Evolutionary conservation across 805 yeast genomes (phyloP), one percentile per base, ranked within the genome.

Genomic region (Ascoidea tarda): DNA sequence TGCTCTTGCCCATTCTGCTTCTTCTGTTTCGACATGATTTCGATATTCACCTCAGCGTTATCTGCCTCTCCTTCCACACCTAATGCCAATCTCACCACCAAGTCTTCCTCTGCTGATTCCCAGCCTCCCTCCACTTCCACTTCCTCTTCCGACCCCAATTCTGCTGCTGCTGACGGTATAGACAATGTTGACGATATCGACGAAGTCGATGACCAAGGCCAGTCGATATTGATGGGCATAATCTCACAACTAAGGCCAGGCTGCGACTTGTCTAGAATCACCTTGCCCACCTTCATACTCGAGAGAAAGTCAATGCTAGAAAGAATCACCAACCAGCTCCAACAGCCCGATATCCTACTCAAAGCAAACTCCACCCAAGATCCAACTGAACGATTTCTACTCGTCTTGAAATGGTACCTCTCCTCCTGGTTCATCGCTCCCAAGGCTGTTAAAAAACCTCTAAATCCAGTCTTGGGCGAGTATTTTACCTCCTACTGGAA

Each of bases 381-480:
- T 57, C 80, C 82, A 1, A 60, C 83, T 28, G 73, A 78, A 53
- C 76, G 98, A 54, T 90, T 93, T 60, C 62, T 87, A 5, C 69
- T 77, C 48, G 82, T 91, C 6, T 82, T 85, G 28, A 79, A 81
- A 62, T 91, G 96, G 96, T 93, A 93, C 65, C 73, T 93, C 66
- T 79, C 96, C 3, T 88, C 95, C 49, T 93, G 98, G 98, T 97
- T 93, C 64, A 93, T 93, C 65, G 93, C 97, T 1, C 99, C 98
- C 33, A 91, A 91, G 64, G 99, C 98, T 4, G 99, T 93, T 14
- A 93, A 93, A 66, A 93, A 93, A 67, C 99, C 99, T 0, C 73
- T 93, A 61, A 93, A 93, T 63, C 99, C 99, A 1, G 88, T 93
- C 5, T 65, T 93, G 32, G 97, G 98, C 33, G 99, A 93, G 65